phyloP scores from a whole-genome alignment of 2,329 filamentous ascomycete species.

The Trichoderma cornu-damae region DNA sequence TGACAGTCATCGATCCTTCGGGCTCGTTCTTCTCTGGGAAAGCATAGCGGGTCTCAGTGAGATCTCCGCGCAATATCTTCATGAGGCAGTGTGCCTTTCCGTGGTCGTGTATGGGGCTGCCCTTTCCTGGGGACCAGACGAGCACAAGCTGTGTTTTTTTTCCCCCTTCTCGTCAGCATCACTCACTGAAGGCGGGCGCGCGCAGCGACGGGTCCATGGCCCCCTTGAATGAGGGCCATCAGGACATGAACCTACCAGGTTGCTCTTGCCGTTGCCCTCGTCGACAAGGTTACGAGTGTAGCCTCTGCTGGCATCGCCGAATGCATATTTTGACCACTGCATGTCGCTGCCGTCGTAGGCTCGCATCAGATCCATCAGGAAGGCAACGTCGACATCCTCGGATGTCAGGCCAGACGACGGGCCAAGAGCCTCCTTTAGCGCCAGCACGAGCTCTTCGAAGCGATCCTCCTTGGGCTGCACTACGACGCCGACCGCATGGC shows the following conservation, averaged over 20 bases:
- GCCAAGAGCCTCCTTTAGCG: constrained; percentile 70
- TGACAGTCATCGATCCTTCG: constrained; percentile 55
- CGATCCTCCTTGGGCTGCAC: constrained; percentile 28
- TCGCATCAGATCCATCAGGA: constrained; percentile 68
- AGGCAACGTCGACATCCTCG: constrained; percentile 69
- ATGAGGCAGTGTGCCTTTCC: constrained; percentile 88
- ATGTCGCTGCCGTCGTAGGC: constrained; percentile 62
- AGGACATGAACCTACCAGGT: constrained; percentile 50
- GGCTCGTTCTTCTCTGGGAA: constrained; percentile 54
- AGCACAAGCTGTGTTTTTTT: constrained; percentile 65
- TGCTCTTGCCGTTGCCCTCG: constrained; percentile 76
- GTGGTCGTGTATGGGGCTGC: constrained; percentile 82
- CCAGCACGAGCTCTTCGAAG: constrained; percentile 67
- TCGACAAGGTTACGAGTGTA: constrained; percentile 91
- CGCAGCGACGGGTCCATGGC: no score
- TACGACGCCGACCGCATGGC: constrained; percentile 23
- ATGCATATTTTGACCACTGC: constrained; percentile 72
- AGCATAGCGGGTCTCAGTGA: constrained; percentile 76
- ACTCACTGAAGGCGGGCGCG: background rate
- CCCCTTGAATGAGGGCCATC: background rate
- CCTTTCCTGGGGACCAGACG: constrained; percentile 82
- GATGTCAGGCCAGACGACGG: constrained; percentile 78
- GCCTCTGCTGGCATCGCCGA: constrained; percentile 61
- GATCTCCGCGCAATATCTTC: constrained; percentile 73
- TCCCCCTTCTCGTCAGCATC: constrained; percentile 21